Evolutionary conservation across 768 basidiomycete species (phyloP), one percentile per base, ranked within the genome.

Genomic region (Phanerochaete sordida): DNA sequence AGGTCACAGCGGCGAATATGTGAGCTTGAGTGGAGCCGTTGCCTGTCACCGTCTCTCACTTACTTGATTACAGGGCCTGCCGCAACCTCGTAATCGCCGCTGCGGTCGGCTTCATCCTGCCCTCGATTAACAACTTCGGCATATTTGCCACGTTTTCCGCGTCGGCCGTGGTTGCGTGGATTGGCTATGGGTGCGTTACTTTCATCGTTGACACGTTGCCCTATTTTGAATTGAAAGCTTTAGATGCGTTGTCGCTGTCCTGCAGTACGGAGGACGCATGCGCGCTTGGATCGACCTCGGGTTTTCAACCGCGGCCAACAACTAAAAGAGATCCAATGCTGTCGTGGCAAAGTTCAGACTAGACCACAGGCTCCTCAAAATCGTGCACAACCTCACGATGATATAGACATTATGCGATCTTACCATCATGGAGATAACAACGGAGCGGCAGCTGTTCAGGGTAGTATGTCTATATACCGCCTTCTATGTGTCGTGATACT

Each of bases 1-100:
- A 90, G 66, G 76, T 79, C n/a, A 77, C 81, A 70, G 87, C 85
- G 4, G 85, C 82, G 0, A 76, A 74, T 54, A 73, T 72, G 88
- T 88, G 57, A 21, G 82, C 75, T 52, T 50, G 24, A 44, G 24
- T 5, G 31, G 8, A 6, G 39, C 16, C 16, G 21, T 12, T 49
- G 2, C 27, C 24, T 27, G 12, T 2, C 15, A 21, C 4, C 35
- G 15, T 24, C 19, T 9, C 24, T 16, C 9, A 26, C 28, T 47
- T 15, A 13, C 13, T 35, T 24, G 4, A 3, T 26, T 21, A 49
- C 44, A 86, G 85, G 56, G 82, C 77, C 3, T 69, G 82, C 24
- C 80, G 85, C 19, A 69, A 77, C 12, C 55, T 84, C 30, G 58
- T 84, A 30, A 67, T 81, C 31, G 74, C 82, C 0, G 49, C 79